Base-by-base conservation (phyloP, 805 yeast genomes). In the Candida xyloterini region DNA sequence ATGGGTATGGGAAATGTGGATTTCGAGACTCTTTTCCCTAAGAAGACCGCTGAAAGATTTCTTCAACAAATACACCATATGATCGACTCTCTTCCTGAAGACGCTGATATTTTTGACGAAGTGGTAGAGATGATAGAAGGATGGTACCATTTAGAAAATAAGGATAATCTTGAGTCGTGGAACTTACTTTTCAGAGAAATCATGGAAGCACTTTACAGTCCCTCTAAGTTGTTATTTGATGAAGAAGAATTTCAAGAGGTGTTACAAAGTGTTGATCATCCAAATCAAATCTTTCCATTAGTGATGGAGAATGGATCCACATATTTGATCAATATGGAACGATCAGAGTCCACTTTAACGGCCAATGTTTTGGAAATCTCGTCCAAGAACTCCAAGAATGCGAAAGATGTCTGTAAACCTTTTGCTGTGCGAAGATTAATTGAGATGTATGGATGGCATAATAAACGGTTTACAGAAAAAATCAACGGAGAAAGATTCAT, bases 271-370 rank as follows among this genome's bases (percentile, higher is more conserved):
- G 55, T 46, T 5, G 55, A 56, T 33, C 59, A 54, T 30, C 35
- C 27, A 10, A 61, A 57, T 39, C 63, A 62, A 38, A 50, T 63
- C 1, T 52, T 62, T 16, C 67, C 67, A 7, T 20, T 63, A 11
- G 38, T 59, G 6, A 43, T 59, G 29, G 63, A 60, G 35, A 57
- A 51, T 38, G 63, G 62, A 8, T 42, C 48, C 7, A 45, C 55
- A 1, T 59, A 54, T 40, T 40, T 63, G 30, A 50, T 63, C 26
- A 61, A 62, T 35, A 48, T 60, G 20, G 46, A 46, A 24, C 47
- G 53, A 1, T 38, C 26, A 10, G 52, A 52, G 30, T 51, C 46
- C 5, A 22, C 29, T 4, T 31, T 49, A 10, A 37, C 41, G 10
- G 51, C 48, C 3, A 54, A 54, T 23, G 49, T 61, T 8, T 43